phyloP scores from a whole-genome alignment of 1,284 basidiomycete species.

The Ganoderma multipileum region DNA sequence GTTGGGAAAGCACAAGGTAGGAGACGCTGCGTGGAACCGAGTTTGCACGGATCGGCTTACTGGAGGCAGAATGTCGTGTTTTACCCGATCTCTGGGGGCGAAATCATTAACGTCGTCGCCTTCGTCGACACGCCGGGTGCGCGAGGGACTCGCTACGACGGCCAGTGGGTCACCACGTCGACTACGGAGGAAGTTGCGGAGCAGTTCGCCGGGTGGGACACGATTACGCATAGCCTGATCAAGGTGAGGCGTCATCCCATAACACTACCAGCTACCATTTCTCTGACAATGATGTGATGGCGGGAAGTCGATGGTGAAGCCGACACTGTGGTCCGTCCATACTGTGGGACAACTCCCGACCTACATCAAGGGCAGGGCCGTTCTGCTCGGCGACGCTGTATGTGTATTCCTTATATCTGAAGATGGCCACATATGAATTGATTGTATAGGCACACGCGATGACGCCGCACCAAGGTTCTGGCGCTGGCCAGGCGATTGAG shows the following conservation, averaged over 20 bases:
- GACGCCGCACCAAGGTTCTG: constrained; percentile 48
- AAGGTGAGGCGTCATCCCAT: background rate
- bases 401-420: constrained; percentile 5
- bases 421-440: background rate
- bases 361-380: constrained; percentile 38
- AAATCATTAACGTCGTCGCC: constrained; percentile 34
- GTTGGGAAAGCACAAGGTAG: constrained; percentile 23
- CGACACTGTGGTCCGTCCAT: constrained; percentile 44
- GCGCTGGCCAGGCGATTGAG: constrained; percentile 50
- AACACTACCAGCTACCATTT: constrained; percentile 26
- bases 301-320: constrained; percentile 38
- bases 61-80: constrained; percentile 8
- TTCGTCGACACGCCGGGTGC: constrained; percentile 29
- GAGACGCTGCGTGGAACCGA: constrained; percentile 4
- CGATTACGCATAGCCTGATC: background rate
- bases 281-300: background rate
- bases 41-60: background rate
- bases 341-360: constrained; percentile 35
- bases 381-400: constrained; percentile 47
- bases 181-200: constrained; percentile 16
- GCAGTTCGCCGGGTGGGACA: constrained; percentile 35
- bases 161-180: constrained; percentile 34
- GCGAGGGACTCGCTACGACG: constrained; percentile 39
- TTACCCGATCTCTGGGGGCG: constrained; percentile 21
- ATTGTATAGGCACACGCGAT: constrained; percentile 47